Evolutionary conservation across 192 early-diverging fungal genomes (phyloP), one percentile per base, ranked within the genome.

Genomic region (Geranomyces michiganensis): DNA sequence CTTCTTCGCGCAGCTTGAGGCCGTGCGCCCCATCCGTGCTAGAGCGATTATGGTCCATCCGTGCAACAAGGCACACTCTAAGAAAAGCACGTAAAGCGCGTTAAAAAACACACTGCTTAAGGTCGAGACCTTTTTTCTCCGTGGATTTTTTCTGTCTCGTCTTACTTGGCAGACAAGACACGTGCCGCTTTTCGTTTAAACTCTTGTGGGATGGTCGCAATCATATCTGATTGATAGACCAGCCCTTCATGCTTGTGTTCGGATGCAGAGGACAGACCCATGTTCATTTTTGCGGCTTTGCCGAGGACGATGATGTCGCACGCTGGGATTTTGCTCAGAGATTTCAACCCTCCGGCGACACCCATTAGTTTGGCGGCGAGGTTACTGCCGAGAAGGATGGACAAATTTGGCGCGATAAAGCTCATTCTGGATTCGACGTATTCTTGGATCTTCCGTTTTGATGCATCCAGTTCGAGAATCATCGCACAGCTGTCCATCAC

Each of bases 381-480:
- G 5, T 90, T 83, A 30, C 88, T 89, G 27, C 94, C 95, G 6
- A 99, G 83, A 14, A 99, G 86, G 0, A 87, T 85, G 0, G 95
- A 93, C 0, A 97, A 74, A 62, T 99, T 99, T 10, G 97, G 97
- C 7, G 97, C 96, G 72, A 99, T 92, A 33, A 96, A 82, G 0
- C 82, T 87, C 91, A 98, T 92, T 22, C 94, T 85, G 0, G 94
- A 92, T 70, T 94, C 92, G 12, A 99, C 93, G 80, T 95, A 99
- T 62, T 84, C 85, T 44, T 92, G 85, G 30, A 99, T 91, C 85
- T 88, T 75, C 58, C 79, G 77, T 73, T 91, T 89, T 1, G 89
- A 87, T 19, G 62, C 74, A 33, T 93, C 92, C 29, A 99, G 83
- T 44, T 81, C 87, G 29, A 95, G 72, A 8, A 81, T 84, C 72